These are phyloP conservation scores for Solanum acaule DNA, from an alignment of 257 asterid species.

Conservation along the genomic window DNA sequence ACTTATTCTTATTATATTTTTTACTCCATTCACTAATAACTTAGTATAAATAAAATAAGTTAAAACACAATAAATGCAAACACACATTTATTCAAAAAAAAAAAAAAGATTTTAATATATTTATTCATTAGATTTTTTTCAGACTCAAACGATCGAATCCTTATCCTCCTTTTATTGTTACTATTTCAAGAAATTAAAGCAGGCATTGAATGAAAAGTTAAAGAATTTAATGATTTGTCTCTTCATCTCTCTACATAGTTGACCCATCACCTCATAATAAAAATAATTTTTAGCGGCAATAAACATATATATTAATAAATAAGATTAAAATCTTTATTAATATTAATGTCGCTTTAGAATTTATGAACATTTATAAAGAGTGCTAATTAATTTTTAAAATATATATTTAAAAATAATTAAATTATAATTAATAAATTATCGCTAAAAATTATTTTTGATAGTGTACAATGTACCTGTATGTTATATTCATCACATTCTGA, in stretches of 20 bases:
- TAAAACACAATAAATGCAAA: not conserved
- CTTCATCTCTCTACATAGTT: not conserved
- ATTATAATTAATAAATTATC: too few species aligned
- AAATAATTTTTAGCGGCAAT: too few species aligned
- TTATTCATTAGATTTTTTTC: not conserved
- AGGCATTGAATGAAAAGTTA: not conserved
- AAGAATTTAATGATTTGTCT: not conserved
- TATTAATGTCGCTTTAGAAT: too few species aligned
- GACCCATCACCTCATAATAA: not conserved
- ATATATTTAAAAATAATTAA: too few species aligned
- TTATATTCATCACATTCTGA: not conserved
- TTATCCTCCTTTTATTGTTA: not conserved
- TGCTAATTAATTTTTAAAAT: too few species aligned
- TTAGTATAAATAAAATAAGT: not conserved
- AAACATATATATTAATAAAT: too few species aligned
- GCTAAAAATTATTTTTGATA: not conserved
- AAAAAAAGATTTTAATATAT: too few species aligned
- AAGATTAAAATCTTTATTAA: accelerated
- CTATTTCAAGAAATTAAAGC: not conserved
- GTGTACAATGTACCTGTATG: not conserved
- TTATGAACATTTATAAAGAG: too few species aligned
- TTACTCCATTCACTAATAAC: not conserved
- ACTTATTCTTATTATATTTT: not conserved
- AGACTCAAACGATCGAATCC: not conserved
- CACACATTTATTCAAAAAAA: not conserved